Conservation (phyloP, 179 eudicot genomes). For the Amaranthus tricolor region DNA sequence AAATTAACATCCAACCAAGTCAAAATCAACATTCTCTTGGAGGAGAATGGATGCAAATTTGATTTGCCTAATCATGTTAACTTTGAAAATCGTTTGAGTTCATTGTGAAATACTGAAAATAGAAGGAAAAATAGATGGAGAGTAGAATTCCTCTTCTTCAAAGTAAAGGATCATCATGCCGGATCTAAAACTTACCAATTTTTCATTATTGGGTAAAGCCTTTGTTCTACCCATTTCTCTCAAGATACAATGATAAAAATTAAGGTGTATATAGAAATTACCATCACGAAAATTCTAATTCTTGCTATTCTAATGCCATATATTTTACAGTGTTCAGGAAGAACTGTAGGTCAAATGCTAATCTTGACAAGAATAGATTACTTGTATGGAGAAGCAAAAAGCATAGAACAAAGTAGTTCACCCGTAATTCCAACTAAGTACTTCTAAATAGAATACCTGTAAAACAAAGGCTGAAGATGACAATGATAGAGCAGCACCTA, state of each 20-base stretch:
- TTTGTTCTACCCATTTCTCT: no score
- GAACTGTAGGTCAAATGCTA: no score
- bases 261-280: no score
- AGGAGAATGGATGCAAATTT: not conserved
- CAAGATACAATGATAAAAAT: not conserved
- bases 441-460: slow-evolving; percentile 52
- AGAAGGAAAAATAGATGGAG: not conserved
- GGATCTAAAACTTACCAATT: not conserved
- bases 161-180: not conserved
- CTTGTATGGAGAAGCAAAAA: not conserved
- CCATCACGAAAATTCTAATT: no score
- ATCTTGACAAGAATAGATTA: no score
- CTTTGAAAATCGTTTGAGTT: not conserved
- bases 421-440: not conserved
- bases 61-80: not conserved
- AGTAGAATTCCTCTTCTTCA: not conserved
- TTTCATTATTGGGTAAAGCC: no score
- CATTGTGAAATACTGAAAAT: not conserved
- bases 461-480: slow-evolving; percentile 99
- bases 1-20: slow-evolving; percentile 1
- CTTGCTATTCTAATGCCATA: no score
- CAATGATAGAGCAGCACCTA: slow-evolving; percentile 96
- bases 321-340: no score
- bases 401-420: not conserved
- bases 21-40: not conserved